These are phyloP conservation scores for Penicillium steckii DNA, from an alignment of 495 filamentous ascomycete genomes.

Conservation along the genomic window DNA sequence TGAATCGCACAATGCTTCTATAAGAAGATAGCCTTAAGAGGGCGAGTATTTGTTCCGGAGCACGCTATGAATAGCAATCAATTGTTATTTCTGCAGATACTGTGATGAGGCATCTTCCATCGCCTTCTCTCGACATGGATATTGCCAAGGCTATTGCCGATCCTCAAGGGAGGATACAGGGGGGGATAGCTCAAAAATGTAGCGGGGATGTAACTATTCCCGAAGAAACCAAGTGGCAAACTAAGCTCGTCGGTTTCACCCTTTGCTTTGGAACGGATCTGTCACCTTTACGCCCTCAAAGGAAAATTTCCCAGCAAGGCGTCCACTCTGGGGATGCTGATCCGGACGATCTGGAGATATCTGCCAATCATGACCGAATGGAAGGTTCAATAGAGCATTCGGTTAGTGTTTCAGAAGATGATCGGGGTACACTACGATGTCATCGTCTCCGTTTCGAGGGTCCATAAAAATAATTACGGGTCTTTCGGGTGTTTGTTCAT, in stretches of 20 bases:
- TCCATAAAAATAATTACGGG: constrained; percentile 6
- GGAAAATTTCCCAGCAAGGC: neutral
- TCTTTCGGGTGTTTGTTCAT: constrained; percentile 3
- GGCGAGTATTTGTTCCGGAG: too few relatives aligned
- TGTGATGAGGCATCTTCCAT: too few relatives aligned
- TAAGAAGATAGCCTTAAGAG: too few relatives aligned
- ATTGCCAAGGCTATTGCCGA: neutral
- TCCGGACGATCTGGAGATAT: constrained; percentile 4
- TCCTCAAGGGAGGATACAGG: constrained; percentile 3
- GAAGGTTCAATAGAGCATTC: constrained; percentile 11
- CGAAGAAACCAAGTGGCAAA: constrained; percentile 5
- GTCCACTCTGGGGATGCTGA: constrained; percentile 13
- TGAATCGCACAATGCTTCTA: too few relatives aligned
- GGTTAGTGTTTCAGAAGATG: constrained; percentile 15
- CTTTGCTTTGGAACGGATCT: neutral
- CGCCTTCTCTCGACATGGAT: neutral
- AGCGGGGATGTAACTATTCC: neutral
- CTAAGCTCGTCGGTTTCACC: constrained; percentile 3
- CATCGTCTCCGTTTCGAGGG: constrained; percentile 1
- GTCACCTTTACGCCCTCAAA: neutral
- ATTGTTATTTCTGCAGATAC: too few relatives aligned
- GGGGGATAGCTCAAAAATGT: constrained; percentile 5
- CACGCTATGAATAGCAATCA: too few relatives aligned
- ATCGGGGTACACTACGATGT: constrained; percentile 4
- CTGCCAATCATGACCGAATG: constrained; percentile 1